phyloP scores from a whole-genome alignment of 2,329 filamentous ascomycete species.

The Aschersonia sp. region DNA sequence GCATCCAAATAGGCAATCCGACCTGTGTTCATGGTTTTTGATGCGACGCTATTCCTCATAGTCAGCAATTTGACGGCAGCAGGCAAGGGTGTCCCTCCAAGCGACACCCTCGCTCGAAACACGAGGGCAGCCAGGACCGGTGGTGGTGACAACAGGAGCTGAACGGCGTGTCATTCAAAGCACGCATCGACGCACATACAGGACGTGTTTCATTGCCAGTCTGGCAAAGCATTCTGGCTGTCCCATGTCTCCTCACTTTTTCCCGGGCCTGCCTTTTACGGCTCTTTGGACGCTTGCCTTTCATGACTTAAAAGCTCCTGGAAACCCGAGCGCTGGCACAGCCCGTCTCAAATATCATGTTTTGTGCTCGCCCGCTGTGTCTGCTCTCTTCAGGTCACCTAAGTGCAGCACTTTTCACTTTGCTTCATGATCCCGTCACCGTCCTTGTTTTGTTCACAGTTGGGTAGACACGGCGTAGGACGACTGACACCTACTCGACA shows the following conservation, averaged over 20 bases:
- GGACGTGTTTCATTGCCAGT: background rate
- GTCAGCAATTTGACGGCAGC: background rate
- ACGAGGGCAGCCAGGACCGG: background rate
- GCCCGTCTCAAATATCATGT: too few relatives aligned
- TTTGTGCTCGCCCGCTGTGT: too few relatives aligned
- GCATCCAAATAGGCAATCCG: background rate
- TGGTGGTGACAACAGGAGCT: constrained; percentile 4
- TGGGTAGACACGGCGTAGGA: too few relatives aligned
- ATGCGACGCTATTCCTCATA: background rate
- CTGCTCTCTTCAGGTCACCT: too few relatives aligned
- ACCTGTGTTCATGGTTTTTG: background rate
- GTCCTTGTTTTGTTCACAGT: too few relatives aligned
- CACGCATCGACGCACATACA: constrained; percentile 3
- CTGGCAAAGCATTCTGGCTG: background rate
- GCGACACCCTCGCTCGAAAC: constrained; percentile 1
- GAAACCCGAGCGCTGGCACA: too few relatives aligned
- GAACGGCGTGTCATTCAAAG: constrained; percentile 5
- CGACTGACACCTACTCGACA: too few relatives aligned
- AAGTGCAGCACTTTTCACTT: too few relatives aligned
- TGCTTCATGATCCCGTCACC: too few relatives aligned
- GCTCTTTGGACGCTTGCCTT: background rate
- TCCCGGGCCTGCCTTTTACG: too few relatives aligned
- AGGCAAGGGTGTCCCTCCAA: constrained; percentile 1
- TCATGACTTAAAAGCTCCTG: background rate
- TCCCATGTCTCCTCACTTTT: background rate